Base-by-base conservation (phyloP, 176 grass and related monocot species). In the Pontederia paniculata region DNA sequence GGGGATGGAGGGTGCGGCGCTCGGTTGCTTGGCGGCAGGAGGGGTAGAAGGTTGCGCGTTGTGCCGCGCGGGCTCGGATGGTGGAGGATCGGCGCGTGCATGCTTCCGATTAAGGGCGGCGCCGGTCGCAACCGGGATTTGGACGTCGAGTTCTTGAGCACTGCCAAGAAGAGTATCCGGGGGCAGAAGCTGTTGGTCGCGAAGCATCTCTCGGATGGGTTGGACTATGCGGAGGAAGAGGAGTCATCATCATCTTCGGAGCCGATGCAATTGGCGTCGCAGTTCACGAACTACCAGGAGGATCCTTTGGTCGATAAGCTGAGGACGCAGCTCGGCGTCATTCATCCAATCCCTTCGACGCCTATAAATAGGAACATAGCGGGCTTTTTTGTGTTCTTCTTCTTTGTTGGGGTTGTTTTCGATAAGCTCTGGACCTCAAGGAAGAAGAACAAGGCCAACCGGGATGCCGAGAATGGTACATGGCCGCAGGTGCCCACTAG, bases 401-500 rank as follows among this genome's bases (percentile, higher is more conserved):
- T 97, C 83, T 97, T 97, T 60, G 86, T 97, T 13, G 91, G 86
- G 55, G 85, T 88, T 63, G 74, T 79, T 31, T 90, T 90, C 52
- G 86, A 90, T 68, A 97, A 90, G 80, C 51, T 97, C 44, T 89
- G 83, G 86, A 90, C 77, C 12, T 61, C 62, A 0, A 67, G 77
- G 75, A 89, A 89, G 80, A 88, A 73, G 52, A 81, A 72, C 12
- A 80, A 71, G 44, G 56, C 80, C 52, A 77, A 87, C 71, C 73
- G 76, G 0, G 86, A 87, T 77, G 43, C 81, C 10, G 57, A 86
- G 73, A 96, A 96, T 74, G 86, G 86, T 58, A 76, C 77, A 0
- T 90, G 91, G 86, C 91, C 91, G 2, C 91, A 90, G 87, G 82
- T 97, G 55, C 91, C 91, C 18, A 97, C 86, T 12, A 81, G 83